These are phyloP conservation scores for Actinomucor elegans DNA, from an alignment of 371 early-diverging fungal genomes.

Conservation along the genomic window DNA sequence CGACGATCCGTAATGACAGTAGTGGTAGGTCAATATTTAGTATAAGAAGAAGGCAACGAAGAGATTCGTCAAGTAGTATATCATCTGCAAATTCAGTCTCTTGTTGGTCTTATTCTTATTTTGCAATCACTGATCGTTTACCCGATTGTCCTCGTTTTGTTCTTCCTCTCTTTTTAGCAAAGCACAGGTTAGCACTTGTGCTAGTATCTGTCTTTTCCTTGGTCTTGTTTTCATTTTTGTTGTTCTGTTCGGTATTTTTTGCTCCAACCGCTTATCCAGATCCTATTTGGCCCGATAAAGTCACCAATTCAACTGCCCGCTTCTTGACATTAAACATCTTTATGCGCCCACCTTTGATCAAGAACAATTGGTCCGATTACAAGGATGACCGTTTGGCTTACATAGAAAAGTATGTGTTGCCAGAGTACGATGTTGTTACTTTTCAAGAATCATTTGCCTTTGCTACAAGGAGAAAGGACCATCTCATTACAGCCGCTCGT, in stretches of 20 bases:
- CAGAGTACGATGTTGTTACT: conserved; percentile 74
- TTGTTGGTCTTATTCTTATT: conserved; percentile 34
- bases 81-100: conserved; percentile 21
- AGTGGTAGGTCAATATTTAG: conserved; percentile 18
- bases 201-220: conserved; percentile 29
- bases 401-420: conserved; percentile 63
- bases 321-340: conserved; percentile 81
- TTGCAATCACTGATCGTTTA: conserved; percentile 8
- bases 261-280: conserved; percentile 27
- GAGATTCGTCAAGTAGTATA: conserved; percentile 16
- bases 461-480: conserved; percentile 58
- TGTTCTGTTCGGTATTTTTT: conserved; percentile 42
- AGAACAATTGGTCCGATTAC: conserved; percentile 75
- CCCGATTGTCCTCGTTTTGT: conserved; percentile 25
- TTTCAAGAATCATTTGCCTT: conserved; percentile 87
- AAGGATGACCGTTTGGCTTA: conserved; percentile 74
- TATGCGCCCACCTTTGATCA: conserved; percentile 83
- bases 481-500: conserved; percentile 62
- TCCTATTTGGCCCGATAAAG: conserved; percentile 35
- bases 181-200: conserved; percentile 26
- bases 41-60: conserved; percentile 9
- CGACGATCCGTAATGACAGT: conserved; percentile 21
- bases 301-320: conserved; percentile 43
- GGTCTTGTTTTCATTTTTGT: conserved; percentile 31
- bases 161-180: conserved; percentile 31